Evolutionary conservation across 2,329 filamentous ascomycete species (phyloP).

Genomic region (Trichoderma cornu-damae): DNA sequence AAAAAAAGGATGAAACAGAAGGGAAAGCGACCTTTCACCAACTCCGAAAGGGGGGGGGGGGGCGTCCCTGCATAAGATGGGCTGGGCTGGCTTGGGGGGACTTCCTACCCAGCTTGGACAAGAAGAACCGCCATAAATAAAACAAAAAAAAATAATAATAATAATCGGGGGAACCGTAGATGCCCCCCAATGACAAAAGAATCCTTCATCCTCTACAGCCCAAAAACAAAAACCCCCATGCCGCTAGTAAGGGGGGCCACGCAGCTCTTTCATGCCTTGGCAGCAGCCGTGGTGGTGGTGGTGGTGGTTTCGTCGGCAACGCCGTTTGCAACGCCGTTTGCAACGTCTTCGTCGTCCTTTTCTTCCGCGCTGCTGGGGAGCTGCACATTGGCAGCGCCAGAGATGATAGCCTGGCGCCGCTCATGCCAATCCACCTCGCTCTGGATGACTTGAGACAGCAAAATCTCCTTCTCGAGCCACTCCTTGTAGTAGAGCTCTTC

Average conservation of each 20-base stretch:
- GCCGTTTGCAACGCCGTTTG: constrained; percentile 24
- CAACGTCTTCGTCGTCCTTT: constrained; percentile 24
- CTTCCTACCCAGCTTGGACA: not conserved
- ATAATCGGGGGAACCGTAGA: too few relatives aligned
- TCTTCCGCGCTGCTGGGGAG: constrained; percentile 33
- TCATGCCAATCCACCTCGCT: constrained; percentile 62
- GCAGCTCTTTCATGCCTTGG: not conserved
- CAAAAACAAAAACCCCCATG: not conserved
- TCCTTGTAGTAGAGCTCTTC: constrained; percentile 64
- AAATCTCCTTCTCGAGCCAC: constrained; percentile 74
- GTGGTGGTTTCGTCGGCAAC: not conserved
- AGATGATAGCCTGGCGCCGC: constrained; percentile 51
- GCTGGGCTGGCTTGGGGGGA: too few relatives aligned
- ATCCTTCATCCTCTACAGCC: not conserved
- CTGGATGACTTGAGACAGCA: constrained; percentile 67
- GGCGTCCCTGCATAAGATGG: not conserved
- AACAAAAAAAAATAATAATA: too few relatives aligned
- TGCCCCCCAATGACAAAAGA: not conserved
- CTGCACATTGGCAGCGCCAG: constrained; percentile 43
- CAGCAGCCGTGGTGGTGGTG: not conserved
- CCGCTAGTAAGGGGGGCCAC: not conserved
- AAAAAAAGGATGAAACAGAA: not conserved
- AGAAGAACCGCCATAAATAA: not conserved
- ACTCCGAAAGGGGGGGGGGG: too few relatives aligned
- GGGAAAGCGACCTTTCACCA: not conserved